Evolutionary conservation across 2,329 filamentous ascomycete genomes (phyloP), one percentile per base, ranked within the genome.

Genomic region (Fusarium camptoceras): DNA sequence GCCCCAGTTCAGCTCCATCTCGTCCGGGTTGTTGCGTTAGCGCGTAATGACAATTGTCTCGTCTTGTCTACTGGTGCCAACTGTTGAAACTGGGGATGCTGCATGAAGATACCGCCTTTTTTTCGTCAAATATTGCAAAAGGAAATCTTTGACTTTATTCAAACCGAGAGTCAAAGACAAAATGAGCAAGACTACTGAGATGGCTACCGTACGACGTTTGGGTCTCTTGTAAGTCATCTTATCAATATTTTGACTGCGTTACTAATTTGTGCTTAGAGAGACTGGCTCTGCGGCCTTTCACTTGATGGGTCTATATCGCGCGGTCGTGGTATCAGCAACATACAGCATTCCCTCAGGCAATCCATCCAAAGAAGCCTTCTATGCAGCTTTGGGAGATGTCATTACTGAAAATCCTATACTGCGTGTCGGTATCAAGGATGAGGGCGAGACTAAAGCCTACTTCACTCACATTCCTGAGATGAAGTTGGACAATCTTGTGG

Each of bases 201-300:
- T 68, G 15, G 53, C 54, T 4, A 55, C 66, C 16, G 57, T 76
- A 2, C 75, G 78, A 11, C 75, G 73, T 18, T 66, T 79, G 4
- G 75, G 76, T 37, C 57, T 66, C 20, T 55, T 76, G 78, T 79
- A 59, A 68, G 73, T 43, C 16, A 24, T 4, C n/a, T 28, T 9
- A 24, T 18, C 9, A n/a, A 15, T 28, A 42, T 27, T 8, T 43
- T 15, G 10, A 42, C 16, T 8, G 54, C 7, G 7, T 20, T 27
- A 39, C 66, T 71, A 43, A 55, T 50, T 50, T n/a, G 18, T 8
- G 16, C 14, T 11, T 59, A 85, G 84, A 48, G 84, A 86, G 66
- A 76, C 79, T 41, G 84, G 76, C 69, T 84, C 81, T 8, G 82
- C 84, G 5, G 78, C 82, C 8, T 81, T 84, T 4, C 84, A 87